Evolutionary conservation across 352 stramenopile genomes (phyloP).

Genomic region (Globisporangium canariense): DNA sequence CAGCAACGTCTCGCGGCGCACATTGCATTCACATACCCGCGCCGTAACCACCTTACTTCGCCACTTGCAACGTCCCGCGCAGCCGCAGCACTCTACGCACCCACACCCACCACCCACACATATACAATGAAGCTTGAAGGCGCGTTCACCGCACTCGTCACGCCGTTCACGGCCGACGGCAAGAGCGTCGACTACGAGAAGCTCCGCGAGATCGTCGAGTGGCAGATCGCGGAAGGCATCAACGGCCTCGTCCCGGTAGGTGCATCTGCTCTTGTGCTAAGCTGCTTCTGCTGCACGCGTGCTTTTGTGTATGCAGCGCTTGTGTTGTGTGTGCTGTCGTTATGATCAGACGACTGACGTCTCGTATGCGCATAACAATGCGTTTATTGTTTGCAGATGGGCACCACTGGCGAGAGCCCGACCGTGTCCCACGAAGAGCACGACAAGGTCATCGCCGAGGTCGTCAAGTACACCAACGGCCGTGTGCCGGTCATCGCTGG

Average conservation of each 20-base stretch:
- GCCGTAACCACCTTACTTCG: conserved; percentile 15
- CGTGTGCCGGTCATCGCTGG: conserved; percentile 94
- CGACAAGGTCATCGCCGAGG: conserved; percentile 91
- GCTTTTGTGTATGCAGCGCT: neutral
- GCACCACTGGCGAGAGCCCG: conserved; percentile 96
- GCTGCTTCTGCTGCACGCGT: neutral
- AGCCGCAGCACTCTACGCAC: neutral
- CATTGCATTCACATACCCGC: neutral
- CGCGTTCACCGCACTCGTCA: conserved; percentile 93
- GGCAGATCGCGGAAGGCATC: conserved; percentile 93
- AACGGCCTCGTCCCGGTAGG: conserved; percentile 94
- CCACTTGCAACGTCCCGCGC: conserved; percentile 11
- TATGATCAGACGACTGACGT: neutral
- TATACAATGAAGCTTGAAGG: conserved; percentile 45
- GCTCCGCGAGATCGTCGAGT: conserved; percentile 89
- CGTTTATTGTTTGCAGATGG: conserved; percentile 53
- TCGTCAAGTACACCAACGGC: conserved; percentile 72
- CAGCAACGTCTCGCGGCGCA: neutral
- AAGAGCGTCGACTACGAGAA: conserved; percentile 91
- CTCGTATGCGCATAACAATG: neutral
- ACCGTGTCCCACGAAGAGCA: conserved; percentile 94
- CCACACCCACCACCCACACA: neutral
- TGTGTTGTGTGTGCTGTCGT: neutral
- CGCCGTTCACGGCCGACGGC: conserved; percentile 92
- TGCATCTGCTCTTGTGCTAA: neutral